Conservation (phyloP, 768 basidiomycete genomes). For the Rhodotorula paludigena region DNA sequence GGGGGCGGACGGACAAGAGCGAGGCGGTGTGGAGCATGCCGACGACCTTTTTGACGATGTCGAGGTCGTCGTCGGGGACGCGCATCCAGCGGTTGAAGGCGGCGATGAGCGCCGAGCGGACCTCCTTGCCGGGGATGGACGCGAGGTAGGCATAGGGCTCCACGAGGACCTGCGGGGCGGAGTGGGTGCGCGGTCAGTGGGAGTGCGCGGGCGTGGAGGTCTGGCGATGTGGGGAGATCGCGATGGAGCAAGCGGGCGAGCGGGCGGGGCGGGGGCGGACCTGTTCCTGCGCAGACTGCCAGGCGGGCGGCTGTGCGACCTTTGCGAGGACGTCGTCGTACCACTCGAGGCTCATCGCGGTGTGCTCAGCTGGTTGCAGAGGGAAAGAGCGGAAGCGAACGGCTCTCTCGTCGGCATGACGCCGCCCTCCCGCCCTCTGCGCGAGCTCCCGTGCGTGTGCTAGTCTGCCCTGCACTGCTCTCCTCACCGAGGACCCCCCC, state of each 20-base stretch:
- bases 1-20: constrained; percentile 60
- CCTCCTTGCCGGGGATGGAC: constrained; percentile 84
- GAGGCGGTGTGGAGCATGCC: constrained; percentile 93
- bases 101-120: constrained; percentile 76
- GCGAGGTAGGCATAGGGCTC: constrained; percentile 84
- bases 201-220: background rate
- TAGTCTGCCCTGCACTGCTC: background rate
- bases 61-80: constrained; percentile 67
- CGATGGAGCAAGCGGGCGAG: background rate
- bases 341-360: constrained; percentile 2
- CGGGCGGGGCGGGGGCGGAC: constrained; percentile 8
- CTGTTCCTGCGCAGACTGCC: constrained; percentile 33
- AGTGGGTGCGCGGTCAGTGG: background rate
- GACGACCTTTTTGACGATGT: constrained; percentile 71
- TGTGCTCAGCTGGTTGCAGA: background rate
- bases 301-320: constrained; percentile 21
- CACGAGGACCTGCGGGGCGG: constrained; percentile 55
- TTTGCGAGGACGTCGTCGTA: constrained; percentile 36
- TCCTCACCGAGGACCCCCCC: too few relatives aligned
- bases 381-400: background rate
- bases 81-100: constrained; percentile 91
- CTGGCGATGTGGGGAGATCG: background rate
- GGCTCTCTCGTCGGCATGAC: background rate
- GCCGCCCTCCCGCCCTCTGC: too few relatives aligned
- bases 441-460: too few relatives aligned